These are phyloP conservation scores for Balakata baccata DNA, from an alignment of 345 rosid species.

Conservation along the genomic window DNA sequence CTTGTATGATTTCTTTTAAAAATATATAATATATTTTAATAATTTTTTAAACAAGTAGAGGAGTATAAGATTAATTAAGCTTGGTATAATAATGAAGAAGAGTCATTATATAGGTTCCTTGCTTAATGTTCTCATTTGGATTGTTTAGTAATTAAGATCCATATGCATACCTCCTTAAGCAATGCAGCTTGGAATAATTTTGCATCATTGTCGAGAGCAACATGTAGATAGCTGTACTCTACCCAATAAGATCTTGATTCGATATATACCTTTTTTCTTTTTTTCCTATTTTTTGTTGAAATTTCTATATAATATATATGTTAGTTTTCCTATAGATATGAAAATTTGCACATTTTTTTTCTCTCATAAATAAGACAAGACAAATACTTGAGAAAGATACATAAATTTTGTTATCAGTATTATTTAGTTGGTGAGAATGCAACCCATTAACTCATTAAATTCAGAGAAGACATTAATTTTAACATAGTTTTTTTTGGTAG, in stretches of 20 bases:
- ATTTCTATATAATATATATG: neutral
- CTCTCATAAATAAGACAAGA: too few species aligned
- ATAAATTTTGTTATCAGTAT: too few species aligned
- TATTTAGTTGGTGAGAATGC: too few species aligned
- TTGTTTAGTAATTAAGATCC: constrained; percentile 15
- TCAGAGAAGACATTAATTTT: too few species aligned
- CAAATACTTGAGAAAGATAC: too few species aligned
- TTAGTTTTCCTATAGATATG: neutral
- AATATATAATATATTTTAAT: too few species aligned
- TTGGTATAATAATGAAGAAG: neutral
- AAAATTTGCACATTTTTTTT: too few species aligned
- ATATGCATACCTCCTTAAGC: constrained; percentile 7
- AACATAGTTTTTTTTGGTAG: too few species aligned
- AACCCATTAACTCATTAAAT: too few species aligned
- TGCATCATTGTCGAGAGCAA: constrained; percentile 17
- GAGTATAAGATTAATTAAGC: too few species aligned
- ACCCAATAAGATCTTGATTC: neutral
- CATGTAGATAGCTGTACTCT: neutral
- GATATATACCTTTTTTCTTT: neutral
- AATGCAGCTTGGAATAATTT: constrained; percentile 9
- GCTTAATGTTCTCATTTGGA: constrained; percentile 6
- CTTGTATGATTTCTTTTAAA: too few species aligned
- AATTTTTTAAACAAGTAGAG: too few species aligned
- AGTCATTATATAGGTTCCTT: constrained; percentile 10
- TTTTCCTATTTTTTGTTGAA: neutral